phyloP scores from a whole-genome alignment of 169 alveolate species.

The Sarcocystis neurona region DNA sequence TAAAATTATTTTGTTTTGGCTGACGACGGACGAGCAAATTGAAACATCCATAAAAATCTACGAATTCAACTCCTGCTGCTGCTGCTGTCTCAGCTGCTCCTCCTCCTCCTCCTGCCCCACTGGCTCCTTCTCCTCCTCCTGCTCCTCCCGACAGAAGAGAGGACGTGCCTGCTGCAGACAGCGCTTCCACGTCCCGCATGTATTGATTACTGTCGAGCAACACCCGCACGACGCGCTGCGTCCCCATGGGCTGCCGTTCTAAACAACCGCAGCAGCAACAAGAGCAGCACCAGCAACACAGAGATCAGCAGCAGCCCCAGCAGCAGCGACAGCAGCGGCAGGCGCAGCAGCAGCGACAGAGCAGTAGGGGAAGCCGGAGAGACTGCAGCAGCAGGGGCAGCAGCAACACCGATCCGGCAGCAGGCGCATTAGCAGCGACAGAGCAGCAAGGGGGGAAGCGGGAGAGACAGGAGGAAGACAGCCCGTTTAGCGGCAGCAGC shows the following conservation, averaged over 20 bases:
- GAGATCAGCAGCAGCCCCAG: not conserved
- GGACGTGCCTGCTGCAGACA: slow-evolving; percentile 31
- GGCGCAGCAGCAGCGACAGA: not conserved
- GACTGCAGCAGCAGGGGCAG: not conserved
- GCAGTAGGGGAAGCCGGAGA: not conserved
- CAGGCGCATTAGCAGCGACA: not conserved
- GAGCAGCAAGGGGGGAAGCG: too few species aligned
- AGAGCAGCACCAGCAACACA: not conserved
- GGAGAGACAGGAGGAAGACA: too few species aligned
- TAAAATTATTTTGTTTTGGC: slow-evolving; percentile 88
- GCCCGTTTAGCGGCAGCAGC: too few species aligned
- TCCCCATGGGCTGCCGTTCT: slow-evolving; percentile 71
- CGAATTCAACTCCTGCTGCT: not conserved
- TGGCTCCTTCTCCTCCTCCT: not conserved
- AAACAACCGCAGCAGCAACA: not conserved
- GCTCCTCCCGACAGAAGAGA: not conserved
- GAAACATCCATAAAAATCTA: slow-evolving; percentile 65
- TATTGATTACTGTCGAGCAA: slow-evolving; percentile 69
- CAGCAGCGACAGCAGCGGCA: not conserved
- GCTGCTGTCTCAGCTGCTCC: slow-evolving; percentile 73
- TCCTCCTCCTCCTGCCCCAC: slow-evolving; percentile 62
- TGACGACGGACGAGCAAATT: slow-evolving; percentile 86
- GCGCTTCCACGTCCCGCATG: slow-evolving; percentile 35
- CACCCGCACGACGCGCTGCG: slow-evolving; percentile 77
- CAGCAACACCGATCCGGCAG: too few species aligned